Conservation (phyloP, 495 filamentous ascomycete species). For the Podospora sp. region DNA sequence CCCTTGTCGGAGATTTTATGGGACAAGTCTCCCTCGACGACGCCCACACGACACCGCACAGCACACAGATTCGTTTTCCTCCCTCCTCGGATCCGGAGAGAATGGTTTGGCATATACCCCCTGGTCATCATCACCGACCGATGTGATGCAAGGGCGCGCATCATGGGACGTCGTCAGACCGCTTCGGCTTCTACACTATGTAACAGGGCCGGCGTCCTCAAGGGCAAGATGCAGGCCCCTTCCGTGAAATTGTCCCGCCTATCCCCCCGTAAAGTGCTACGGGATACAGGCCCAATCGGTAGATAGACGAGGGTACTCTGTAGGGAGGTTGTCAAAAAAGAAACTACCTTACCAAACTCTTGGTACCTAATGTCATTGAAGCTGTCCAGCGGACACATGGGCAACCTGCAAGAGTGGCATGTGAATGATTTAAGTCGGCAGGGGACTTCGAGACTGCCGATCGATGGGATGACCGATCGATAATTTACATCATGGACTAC, state of each 20-base stretch:
- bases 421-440: too few species aligned
- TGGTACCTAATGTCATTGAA: background rate
- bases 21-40: constrained; percentile 6
- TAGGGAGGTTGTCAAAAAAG: background rate
- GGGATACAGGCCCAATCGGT: background rate
- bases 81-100: constrained; percentile 7
- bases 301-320: background rate
- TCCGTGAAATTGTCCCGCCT: constrained; percentile 17
- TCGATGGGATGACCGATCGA: background rate
- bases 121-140: background rate
- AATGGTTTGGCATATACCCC: background rate
- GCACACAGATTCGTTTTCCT: constrained; percentile 8
- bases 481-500: background rate
- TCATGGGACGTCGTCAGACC: constrained; percentile 1
- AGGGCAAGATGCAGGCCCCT: constrained; percentile 26
- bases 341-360: background rate
- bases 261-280: background rate
- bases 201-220: constrained; percentile 9
- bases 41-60: background rate
- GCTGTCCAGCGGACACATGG: background rate
- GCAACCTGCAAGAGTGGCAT: too few species aligned
- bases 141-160: constrained; percentile 9
- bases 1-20: constrained; percentile 22
- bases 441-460: background rate
- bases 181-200: constrained; percentile 9